Evolutionary conservation across 352 stramenopile species (phyloP).

Genomic region (Paralagenidium karlingii): DNA sequence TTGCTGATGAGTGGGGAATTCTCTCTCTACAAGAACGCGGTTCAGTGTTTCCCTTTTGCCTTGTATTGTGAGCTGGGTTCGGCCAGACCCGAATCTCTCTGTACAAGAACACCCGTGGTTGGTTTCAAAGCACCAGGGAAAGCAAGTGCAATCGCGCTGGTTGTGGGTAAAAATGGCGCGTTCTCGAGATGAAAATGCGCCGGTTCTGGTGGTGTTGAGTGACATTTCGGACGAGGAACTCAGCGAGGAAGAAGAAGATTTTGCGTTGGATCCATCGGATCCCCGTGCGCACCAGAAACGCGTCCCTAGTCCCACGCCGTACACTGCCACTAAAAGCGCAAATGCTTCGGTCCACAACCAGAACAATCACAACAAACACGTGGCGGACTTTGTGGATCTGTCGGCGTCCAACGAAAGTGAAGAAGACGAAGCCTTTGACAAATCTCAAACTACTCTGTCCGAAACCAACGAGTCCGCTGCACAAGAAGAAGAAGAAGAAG

Average conservation of each 20-base stretch:
- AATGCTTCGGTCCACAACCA: neutral
- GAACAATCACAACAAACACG: neutral
- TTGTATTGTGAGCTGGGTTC: no score
- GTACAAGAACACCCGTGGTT: no score
- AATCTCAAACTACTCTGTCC: no score
- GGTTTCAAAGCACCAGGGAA: no score
- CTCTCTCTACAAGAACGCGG: no score
- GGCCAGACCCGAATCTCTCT: no score
- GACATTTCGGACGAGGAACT: conserved; percentile 16
- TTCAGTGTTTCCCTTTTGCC: no score
- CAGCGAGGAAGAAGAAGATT: conserved; percentile 25
- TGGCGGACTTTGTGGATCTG: neutral
- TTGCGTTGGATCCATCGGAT: conserved; percentile 70
- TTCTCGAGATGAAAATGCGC: neutral
- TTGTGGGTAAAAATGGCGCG: conserved; percentile 1
- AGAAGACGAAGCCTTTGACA: no score
- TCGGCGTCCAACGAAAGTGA: no score
- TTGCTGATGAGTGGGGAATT: neutral
- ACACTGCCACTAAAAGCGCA: neutral
- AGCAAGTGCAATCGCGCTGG: no score
- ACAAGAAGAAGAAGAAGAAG: conserved; percentile 2
- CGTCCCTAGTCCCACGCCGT: no score
- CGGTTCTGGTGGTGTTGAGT: conserved; percentile 3
- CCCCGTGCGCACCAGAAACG: conserved; percentile 29
- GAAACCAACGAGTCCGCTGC: no score